These are phyloP conservation scores for Leccinum fibrillosum DNA, from an alignment of 768 basidiomycete species.

Conservation along the genomic window DNA sequence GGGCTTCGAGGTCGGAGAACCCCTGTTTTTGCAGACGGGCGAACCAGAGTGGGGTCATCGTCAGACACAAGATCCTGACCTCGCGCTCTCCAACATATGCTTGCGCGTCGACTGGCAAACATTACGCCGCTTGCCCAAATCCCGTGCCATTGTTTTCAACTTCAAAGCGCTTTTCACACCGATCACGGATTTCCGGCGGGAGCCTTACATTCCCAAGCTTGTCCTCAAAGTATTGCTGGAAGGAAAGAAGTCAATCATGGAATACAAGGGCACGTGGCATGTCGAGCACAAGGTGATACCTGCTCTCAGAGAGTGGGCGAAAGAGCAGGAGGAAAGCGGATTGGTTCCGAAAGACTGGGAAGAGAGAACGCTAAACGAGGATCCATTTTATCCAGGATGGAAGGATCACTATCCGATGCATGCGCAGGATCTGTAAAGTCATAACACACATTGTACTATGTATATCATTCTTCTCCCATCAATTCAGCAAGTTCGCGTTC, in stretches of 20 bases:
- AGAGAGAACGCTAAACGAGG: constrained; percentile 47
- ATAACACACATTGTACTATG: neutral
- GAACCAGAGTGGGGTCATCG: constrained; percentile 37
- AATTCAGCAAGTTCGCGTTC: constrained; percentile 86
- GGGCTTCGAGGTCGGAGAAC: constrained; percentile 49
- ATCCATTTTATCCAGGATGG: constrained; percentile 52
- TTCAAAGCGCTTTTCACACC: constrained; percentile 55
- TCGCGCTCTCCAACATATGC: constrained; percentile 39
- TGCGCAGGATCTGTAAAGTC: constrained; percentile 1
- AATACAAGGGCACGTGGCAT: constrained; percentile 43
- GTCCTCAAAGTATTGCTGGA: constrained; percentile 43
- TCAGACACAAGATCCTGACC: constrained; percentile 31
- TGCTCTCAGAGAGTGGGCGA: constrained; percentile 43
- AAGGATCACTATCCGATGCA: constrained; percentile 25
- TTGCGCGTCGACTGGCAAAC: constrained; percentile 58
- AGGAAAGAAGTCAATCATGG: constrained; percentile 36
- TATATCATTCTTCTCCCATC: constrained; percentile 39
- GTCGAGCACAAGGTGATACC: constrained; percentile 45
- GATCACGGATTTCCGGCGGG: constrained; percentile 38
- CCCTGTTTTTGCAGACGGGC: constrained; percentile 41
- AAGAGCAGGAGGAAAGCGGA: constrained; percentile 46
- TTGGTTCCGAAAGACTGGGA: constrained; percentile 47
- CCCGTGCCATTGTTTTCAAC: constrained; percentile 49
- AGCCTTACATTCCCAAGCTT: constrained; percentile 47
- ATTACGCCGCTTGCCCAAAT: constrained; percentile 45